Percentiles rank a stretch among this genome's conserved stretches.
Evolutionary conservation across 2,329 filamentous ascomycete genomes (phyloP).

Genomic region (Neofusicoccum laricinum): DNA sequence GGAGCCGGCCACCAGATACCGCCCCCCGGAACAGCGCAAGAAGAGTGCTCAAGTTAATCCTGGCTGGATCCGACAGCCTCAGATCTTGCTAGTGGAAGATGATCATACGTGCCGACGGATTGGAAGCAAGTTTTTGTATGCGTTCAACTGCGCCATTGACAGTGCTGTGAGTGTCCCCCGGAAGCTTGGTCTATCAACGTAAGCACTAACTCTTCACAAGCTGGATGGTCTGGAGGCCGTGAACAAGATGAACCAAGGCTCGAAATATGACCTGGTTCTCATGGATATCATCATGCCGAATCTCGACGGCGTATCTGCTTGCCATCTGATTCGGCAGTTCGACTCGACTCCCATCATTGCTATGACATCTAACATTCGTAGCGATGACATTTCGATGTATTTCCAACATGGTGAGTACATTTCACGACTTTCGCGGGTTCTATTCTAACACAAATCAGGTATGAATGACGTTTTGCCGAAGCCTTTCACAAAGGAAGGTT

Average conservation of each 20-base stretch:
- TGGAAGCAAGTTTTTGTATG: constrained; percentile 64
- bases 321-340: constrained; percentile 86
- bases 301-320: constrained; percentile 90
- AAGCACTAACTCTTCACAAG: constrained; percentile 44
- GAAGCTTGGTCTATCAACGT: background rate
- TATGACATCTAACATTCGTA: constrained; percentile 98
- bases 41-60: constrained; percentile 61
- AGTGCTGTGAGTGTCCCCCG: constrained; percentile 52
- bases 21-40: constrained; percentile 43
- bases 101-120: constrained; percentile 66
- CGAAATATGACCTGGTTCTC: constrained; percentile 60
- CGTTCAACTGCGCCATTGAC: constrained; percentile 62
- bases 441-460: constrained; percentile 51
- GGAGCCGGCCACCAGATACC: constrained; percentile 31
- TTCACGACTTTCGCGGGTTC: background rate
- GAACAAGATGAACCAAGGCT: constrained; percentile 70
- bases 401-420: constrained; percentile 80
- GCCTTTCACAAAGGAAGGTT: constrained; percentile 84
- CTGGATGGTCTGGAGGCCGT: constrained; percentile 88
- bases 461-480: constrained; percentile 98
- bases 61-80: constrained; percentile 66
- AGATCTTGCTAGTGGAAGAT: constrained; percentile 87
- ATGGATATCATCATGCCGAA: constrained; percentile 88
- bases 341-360: constrained; percentile 86
- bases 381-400: constrained; percentile 95